Evolutionary conservation across 2,329 filamentous ascomycete species (phyloP), one percentile per base, ranked within the genome.

Genomic region (Penicillium sp.): DNA sequence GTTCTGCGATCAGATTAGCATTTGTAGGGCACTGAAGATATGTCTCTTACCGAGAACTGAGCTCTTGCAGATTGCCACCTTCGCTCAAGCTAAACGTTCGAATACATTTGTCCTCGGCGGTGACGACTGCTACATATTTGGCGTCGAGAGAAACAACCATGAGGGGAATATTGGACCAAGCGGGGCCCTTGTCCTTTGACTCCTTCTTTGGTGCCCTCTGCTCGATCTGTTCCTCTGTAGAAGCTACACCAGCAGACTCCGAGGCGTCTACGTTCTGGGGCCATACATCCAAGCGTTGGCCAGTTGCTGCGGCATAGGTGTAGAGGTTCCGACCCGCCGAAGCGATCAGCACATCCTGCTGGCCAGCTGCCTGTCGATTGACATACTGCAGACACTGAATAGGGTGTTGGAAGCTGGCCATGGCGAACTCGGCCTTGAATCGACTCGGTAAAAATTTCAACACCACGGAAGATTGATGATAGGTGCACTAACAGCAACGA

Each of bases 101-200:
- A 32, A 98, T 77, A 40, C 80, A 82, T 73, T 98, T 98, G 74
- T 97, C 93, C 61, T 95, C 88, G n/a, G 81, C 84, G 7, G 89
- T 95, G 24, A 94, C 80, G 18, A 82, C 86, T 34, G 95, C 73
- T 16, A 94, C 66, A 69, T 95, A 75, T 34, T 78, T 75, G 11
- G 83, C 80, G 55, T 86, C 76, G 11, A 74, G 66, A 0, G 88
- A 85, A 23, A 79, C 70, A 18, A 79, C 74, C 54, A 96, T 64
- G 52, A 85, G 80, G 48, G 84, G 85, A 44, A 96, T 79, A 59
- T 85, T 82, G 4, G 84, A 78, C 49, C 67, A 69, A 11, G 51
- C 26, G 10, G 53, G 23, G n/a, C 51, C 28, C 28, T 55, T 23
- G n/a, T 59, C 31, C 29, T 54, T 48, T 50, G 35, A 40, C 60